Base-by-base conservation (phyloP, 1,284 basidiomycete genomes). In the Sparassis latifolia region DNA sequence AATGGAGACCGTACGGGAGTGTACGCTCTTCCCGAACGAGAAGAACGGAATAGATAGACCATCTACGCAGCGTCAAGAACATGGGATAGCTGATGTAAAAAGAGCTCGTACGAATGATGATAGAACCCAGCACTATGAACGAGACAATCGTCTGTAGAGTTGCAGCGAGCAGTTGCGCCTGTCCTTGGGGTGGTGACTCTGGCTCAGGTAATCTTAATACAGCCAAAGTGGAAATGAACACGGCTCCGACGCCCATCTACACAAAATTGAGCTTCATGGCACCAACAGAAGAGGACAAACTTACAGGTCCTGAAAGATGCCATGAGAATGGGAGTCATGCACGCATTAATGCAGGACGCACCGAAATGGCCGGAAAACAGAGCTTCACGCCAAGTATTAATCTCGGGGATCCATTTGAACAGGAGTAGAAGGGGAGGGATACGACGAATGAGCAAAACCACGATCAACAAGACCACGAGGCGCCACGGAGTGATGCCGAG, bases 31-130 rank as follows among this genome's bases (percentile, higher is more conserved):
- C 10, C 88, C 80, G 33, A 89, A 72, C 33, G 78, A 84, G 72
- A 93, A 91, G 74, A 90, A 90, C 1, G 90, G 89, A 55, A 95
- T 93, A 3, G 91, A 93, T 4, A 95, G 73, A 37, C 92, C 92
- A 68, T 93, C 87, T 88, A 31, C 33, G 10, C 12, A 32, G 29
- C 28, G 32, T n/a, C 44, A 7, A 45, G 35, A 6, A 44, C 10
- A 4, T 12, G 5, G 39, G 28, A 32, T 33, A 20, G 49, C 31
- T 12, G 28, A 30, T 45, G 5, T 7, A 5, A 41, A 30, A 6
- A 20, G 29, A 10, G 35, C 27, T 20, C 7, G 5, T 63, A 89
- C 87, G 90, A 51, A 85, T 75, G 58, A 92, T 69, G 56, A 95
- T 89, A 1, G 92, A 95, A 3, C 84, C 76, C 0, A 96, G 72